phyloP scores from a whole-genome alignment of 2,329 filamentous ascomycete genomes.

The Scortechinia acanthostroma region DNA sequence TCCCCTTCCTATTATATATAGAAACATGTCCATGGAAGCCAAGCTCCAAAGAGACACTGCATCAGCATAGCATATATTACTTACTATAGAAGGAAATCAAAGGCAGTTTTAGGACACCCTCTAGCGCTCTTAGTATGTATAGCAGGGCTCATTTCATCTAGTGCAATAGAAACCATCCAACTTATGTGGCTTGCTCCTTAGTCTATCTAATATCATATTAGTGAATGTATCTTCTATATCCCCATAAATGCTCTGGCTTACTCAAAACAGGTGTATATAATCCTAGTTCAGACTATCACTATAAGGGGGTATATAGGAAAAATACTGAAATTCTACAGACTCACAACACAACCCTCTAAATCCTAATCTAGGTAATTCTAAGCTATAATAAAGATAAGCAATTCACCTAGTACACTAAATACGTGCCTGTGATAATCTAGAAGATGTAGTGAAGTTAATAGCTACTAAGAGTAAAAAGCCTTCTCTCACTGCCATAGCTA shows the following conservation, averaged over 20 bases:
- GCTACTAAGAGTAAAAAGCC: slow-evolving; percentile 30
- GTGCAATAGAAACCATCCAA: too few relatives aligned
- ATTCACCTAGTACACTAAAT: slow-evolving; percentile 76
- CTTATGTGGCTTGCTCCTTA: too few relatives aligned
- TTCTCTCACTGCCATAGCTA: slow-evolving; percentile 20
- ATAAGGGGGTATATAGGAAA: slow-evolving; percentile 79
- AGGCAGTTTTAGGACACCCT: slow-evolving; percentile 87
- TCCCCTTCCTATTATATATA: too few relatives aligned
- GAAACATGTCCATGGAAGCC: too few relatives aligned
- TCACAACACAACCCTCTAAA: slow-evolving; percentile 78
- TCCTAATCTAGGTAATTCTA: slow-evolving; percentile 82
- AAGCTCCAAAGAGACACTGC: slow-evolving; percentile 70
- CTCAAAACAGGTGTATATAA: too few relatives aligned
- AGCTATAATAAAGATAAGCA: slow-evolving; percentile 83
- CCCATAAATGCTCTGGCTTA: too few relatives aligned
- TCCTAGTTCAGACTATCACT: too few relatives aligned
- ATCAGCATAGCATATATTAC: too few relatives aligned
- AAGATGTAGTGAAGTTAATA: slow-evolving; percentile 44
- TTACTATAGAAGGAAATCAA: too few relatives aligned
- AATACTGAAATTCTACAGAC: slow-evolving; percentile 78
- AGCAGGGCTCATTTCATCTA: slow-evolving; percentile 47
- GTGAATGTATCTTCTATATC: too few relatives aligned
- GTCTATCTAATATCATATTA: too few relatives aligned
- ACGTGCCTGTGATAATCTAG: slow-evolving; percentile 71
- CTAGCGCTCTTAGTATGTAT: slow-evolving; percentile 91